Base-by-base conservation (phyloP, 495 filamentous ascomycete genomes). In the Aspergillus funiculosus region DNA sequence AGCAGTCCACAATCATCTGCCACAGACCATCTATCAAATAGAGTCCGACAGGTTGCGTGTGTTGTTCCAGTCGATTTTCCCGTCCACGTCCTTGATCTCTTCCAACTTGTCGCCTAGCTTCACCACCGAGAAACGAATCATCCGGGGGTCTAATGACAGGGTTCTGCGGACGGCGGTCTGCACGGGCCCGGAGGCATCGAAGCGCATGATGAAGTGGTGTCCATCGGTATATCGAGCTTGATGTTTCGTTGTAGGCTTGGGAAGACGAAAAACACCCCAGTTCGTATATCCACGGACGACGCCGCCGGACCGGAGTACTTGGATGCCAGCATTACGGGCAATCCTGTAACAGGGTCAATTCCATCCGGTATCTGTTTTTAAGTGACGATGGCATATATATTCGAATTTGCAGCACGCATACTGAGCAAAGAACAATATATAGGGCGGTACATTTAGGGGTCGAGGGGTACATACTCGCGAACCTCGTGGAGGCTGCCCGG, bases 131-230 rank as follows among this genome's bases (percentile, higher is more conserved):
- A 89, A 87, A 50, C 85, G 78, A 43, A 98, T 85, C 80, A 96
- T 85, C 56, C 92, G 73, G 15, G 94, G 89, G 62, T 98, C 92
- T 57, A 95, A 71, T n/a, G 78, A 74, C 54, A 97, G 68, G 14
- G 85, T 89, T 44, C 80, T 71, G 50, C 79, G 74, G 4, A 97
- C 76, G 31, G 75, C 74, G 31, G 80, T 64, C 69, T 97, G 91
- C 10, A 84, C 83, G 29, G 66, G 49, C 17, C 78, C 75, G 31
- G 78, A 79, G 24, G 82, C 58, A 63, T 98, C 92, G 70, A 94
- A 98, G 49, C 92, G 87, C 88, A 98, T 87, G 59, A 94, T 81
- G 72, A 98, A 98, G 74, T 97, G 94, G 67, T 96, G 89, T 24
- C 94, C 92, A 26, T 76, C 74, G 42, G 77, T 78, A 73, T 97